A percentile compares a stretch with the other conserved stretches of the same genome.
These are phyloP conservation scores for Trypanosoma melophagium DNA, from an alignment of 208 protist species.

Conservation along the genomic window DNA sequence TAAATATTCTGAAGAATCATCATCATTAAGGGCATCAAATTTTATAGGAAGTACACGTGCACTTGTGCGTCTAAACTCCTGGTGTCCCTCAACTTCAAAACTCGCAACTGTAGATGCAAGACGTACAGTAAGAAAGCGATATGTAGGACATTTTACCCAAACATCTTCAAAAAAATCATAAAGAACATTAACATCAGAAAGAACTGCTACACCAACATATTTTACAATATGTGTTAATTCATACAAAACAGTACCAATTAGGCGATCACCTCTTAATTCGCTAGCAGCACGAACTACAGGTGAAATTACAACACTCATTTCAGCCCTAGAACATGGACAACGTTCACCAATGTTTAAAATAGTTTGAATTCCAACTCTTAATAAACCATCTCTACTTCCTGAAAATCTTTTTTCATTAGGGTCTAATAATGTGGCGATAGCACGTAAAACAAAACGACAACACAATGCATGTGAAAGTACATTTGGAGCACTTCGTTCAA, in stretches of 20 bases:
- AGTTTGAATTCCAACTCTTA: slow-evolving; percentile 66
- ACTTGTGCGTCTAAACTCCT: slow-evolving; percentile 42
- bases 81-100: slow-evolving; percentile 48
- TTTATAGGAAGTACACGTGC: slow-evolving; percentile 60
- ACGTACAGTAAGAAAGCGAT: slow-evolving; percentile 79
- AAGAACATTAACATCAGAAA: slow-evolving; percentile 46
- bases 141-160: slow-evolving; percentile 52
- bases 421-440: slow-evolving; percentile 62
- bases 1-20: slow-evolving; percentile 45
- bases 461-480: slow-evolving; percentile 62
- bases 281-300: slow-evolving; percentile 60
- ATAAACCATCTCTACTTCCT: slow-evolving; percentile 49
- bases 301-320: slow-evolving; percentile 58
- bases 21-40: slow-evolving; percentile 68
- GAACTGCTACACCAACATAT: slow-evolving; percentile 45
- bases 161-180: slow-evolving; percentile 63
- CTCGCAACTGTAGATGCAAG: slow-evolving; percentile 68
- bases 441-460: slow-evolving; percentile 57
- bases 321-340: slow-evolving; percentile 59
- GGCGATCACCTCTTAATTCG: slow-evolving; percentile 42
- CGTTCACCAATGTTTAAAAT: slow-evolving; percentile 74
- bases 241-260: slow-evolving; percentile 67
- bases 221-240: slow-evolving; percentile 74
- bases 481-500: slow-evolving; percentile 17
- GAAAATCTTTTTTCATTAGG: slow-evolving; percentile 40